Evolutionary conservation across 306 rosid species (phyloP), one percentile per base, ranked within the genome.

Genomic region (Parietaria judaica): DNA sequence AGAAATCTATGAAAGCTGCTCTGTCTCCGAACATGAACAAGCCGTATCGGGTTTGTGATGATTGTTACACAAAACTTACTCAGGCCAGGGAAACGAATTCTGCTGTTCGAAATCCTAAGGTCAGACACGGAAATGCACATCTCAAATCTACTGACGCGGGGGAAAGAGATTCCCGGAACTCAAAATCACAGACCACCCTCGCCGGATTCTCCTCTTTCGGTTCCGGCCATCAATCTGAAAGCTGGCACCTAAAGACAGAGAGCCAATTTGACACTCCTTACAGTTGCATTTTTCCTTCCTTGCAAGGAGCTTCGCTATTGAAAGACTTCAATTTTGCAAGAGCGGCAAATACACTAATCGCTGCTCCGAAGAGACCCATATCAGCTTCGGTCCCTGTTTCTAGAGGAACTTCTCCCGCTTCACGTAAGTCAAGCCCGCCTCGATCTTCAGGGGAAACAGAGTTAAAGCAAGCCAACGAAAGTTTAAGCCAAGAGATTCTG

Each of bases 41-140:
- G 75, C 82, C 79, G 17, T 88, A 80, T 76, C 96, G 99, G 53
- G 99, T 92, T 53, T 92, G 96, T 60, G 88, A 86, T 67, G 95
- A 83, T 56, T 92, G 99, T 76, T 80, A 69, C 66, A 37, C 57
- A 58, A 92, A 82, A 74, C 86, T 92, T 46, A 82, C 74, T 79
- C 86, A 88, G 70, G 59, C 75, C 55, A 34, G 79, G 65, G 96
- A 82, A 66, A 66, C 81, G 50, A 63, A 51, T 61, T 72, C 86
- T 71, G 44, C 51, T 61, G 45, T 53, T 39, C 87, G 69, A 74
- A 75, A 58, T 74, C 73, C 80, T 67, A 77, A 66, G 70, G 67
- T 52, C 36, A 81, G 61, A 79, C 73, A 72, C 70, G 79, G 62
- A 68, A 66, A 69, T 67, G 34, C 51, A 38, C 70, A 46, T 43